Conservation (phyloP, 2,329 filamentous ascomycete species). For the Ilyonectria destructans region DNA sequence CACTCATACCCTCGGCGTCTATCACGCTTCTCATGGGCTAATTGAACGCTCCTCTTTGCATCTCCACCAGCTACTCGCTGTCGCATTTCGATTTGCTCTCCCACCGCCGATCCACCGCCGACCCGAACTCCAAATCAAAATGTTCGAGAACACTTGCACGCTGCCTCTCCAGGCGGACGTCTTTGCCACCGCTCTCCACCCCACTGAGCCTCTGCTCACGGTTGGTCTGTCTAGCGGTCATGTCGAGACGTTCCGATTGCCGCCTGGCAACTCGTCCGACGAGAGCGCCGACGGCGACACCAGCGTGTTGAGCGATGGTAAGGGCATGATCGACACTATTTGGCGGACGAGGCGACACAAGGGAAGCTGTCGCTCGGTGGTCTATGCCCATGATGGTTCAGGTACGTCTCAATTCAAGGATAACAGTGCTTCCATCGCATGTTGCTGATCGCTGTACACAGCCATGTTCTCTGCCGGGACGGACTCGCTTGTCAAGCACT, state of each 20-base stretch:
- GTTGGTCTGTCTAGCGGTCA: conserved; percentile 90
- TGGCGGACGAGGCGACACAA: conserved; percentile 95
- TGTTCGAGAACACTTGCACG: conserved; percentile 95
- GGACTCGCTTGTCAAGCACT: conserved; percentile 72
- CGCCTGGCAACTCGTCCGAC: conserved; percentile 66
- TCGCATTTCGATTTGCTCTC: conserved; percentile 6
- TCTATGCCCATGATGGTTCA: conserved; percentile 84
- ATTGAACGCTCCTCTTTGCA: conserved; percentile 12
- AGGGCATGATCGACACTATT: conserved; percentile 82
- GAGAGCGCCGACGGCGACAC: conserved; percentile 67
- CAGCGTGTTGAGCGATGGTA: conserved; percentile 73
- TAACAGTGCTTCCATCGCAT: no score
- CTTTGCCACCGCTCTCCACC: conserved; percentile 91
- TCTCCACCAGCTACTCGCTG: neutral
- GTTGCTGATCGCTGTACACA: conserved; percentile 50
- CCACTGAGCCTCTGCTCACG: conserved; percentile 85
- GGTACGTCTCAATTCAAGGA: conserved; percentile 59
- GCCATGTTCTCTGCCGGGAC: conserved; percentile 77
- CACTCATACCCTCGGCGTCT: neutral
- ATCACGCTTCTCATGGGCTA: conserved; percentile 15
- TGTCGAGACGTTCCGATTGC: conserved; percentile 86
- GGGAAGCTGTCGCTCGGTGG: conserved; percentile 89
- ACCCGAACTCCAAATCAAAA: conserved; percentile 54
- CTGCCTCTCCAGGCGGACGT: conserved; percentile 89
- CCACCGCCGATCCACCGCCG: conserved; percentile 1